phyloP scores from a whole-genome alignment of 345 rosid species.

The Syzygium grande region DNA sequence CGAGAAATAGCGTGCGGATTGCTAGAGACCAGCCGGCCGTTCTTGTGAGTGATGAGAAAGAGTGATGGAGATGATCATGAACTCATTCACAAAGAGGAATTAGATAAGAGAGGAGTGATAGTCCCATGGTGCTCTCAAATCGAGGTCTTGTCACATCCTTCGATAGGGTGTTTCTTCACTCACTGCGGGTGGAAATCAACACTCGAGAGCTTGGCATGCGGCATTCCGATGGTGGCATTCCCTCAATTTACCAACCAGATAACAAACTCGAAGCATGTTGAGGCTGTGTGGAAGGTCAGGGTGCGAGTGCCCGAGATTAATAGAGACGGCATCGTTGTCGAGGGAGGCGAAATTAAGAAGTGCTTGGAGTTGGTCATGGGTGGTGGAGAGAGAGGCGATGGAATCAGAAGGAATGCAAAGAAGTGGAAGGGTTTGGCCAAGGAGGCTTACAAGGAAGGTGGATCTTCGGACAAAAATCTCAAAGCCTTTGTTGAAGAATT shows the following conservation, averaged over 20 bases:
- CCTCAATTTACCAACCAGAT: background rate
- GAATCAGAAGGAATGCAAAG: constrained; percentile 12
- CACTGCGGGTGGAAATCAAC: constrained; percentile 1
- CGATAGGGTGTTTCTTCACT: background rate
- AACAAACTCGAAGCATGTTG: background rate
- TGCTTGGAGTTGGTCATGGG: constrained; percentile 30
- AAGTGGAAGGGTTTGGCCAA: constrained; percentile 25
- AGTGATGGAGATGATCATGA: background rate
- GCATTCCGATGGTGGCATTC: background rate
- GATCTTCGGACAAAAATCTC: constrained; percentile 16
- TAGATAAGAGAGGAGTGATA: background rate
- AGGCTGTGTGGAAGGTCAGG: background rate
- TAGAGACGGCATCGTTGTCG: background rate
- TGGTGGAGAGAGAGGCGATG: constrained; percentile 8
- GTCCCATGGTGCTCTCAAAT: background rate
- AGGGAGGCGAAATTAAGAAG: constrained; percentile 13
- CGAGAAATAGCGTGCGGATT: background rate
- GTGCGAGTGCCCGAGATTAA: background rate
- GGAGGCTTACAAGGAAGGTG: constrained; percentile 16
- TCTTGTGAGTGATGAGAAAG: constrained; percentile 5
- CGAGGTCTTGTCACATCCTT: background rate
- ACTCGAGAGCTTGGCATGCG: background rate
- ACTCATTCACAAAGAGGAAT: background rate
- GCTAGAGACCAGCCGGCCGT: background rate
- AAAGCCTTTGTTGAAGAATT: constrained; percentile 9